These are phyloP conservation scores for Coniferiporia sulphurascens DNA, from an alignment of 1,284 basidiomycete genomes.

Conservation along the genomic window DNA sequence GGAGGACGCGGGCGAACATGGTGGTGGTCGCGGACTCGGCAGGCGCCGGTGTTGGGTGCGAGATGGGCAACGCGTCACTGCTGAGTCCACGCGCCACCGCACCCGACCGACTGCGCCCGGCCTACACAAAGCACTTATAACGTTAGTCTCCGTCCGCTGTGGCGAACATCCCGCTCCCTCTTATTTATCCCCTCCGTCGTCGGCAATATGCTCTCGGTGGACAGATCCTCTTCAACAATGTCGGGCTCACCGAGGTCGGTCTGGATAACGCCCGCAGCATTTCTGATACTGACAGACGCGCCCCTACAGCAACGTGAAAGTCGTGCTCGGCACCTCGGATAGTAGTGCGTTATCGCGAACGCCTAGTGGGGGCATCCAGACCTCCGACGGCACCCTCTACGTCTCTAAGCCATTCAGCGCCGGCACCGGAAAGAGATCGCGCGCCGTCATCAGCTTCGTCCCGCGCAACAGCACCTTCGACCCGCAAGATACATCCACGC, in stretches of 20 bases:
- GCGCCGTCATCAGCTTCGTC: conserved; percentile 76
- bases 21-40: background rate
- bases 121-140: too few relatives aligned
- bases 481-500: conserved; percentile 64
- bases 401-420: conserved; percentile 73
- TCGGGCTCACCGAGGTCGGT: too few relatives aligned
- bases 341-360: conserved; percentile 22
- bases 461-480: conserved; percentile 85
- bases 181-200: background rate
- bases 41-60: background rate
- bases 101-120: background rate
- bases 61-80: background rate
- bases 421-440: conserved; percentile 58
- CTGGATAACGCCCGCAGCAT: background rate
- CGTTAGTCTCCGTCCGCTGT: background rate
- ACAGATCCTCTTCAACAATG: background rate
- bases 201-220: background rate
- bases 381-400: conserved; percentile 61
- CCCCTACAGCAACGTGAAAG: background rate
- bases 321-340: background rate
- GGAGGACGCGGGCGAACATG: conserved; percentile 43
- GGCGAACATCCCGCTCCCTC: background rate
- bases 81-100: too few relatives aligned
- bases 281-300: background rate
- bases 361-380: conserved; percentile 45